Evolutionary conservation across 345 rosid genomes (phyloP).

Genomic region (Dimocarpus longan): DNA sequence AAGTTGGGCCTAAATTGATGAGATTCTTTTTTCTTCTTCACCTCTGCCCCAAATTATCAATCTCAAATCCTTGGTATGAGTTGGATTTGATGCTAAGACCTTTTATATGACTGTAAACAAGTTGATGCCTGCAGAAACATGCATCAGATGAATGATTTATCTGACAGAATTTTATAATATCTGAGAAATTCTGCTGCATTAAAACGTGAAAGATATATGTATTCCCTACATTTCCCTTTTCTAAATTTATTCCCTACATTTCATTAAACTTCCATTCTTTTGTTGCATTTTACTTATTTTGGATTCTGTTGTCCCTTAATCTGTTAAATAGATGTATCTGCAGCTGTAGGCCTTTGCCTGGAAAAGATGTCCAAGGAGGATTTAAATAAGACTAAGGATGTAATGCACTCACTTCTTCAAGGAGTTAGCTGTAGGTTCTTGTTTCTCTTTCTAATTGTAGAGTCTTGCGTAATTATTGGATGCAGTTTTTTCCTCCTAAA

Average conservation of each 20-base stretch:
- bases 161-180: neutral
- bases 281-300: slow-evolving; percentile 14
- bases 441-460: slow-evolving; percentile 22
- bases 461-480: slow-evolving; percentile 25
- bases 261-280: slow-evolving; percentile 8
- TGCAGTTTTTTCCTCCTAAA: slow-evolving; percentile 22
- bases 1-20: neutral
- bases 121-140: neutral
- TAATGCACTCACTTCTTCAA: slow-evolving; percentile 83
- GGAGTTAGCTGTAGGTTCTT: slow-evolving; percentile 84
- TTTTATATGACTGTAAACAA: neutral
- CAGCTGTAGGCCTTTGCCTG: slow-evolving; percentile 88
- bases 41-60: neutral
- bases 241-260: neutral
- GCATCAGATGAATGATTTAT: neutral
- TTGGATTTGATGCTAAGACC: neutral
- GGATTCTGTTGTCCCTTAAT: slow-evolving; percentile 44
- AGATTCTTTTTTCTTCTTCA: neutral
- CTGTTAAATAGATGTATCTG: slow-evolving; percentile 64
- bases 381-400: slow-evolving; percentile 68
- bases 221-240: slow-evolving; percentile 8
- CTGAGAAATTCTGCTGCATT: slow-evolving; percentile 3
- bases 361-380: slow-evolving; percentile 88
- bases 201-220: neutral
- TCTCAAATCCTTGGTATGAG: neutral